phyloP scores from a whole-genome alignment of 148 eudicot genomes.

The Silene latifolia region DNA sequence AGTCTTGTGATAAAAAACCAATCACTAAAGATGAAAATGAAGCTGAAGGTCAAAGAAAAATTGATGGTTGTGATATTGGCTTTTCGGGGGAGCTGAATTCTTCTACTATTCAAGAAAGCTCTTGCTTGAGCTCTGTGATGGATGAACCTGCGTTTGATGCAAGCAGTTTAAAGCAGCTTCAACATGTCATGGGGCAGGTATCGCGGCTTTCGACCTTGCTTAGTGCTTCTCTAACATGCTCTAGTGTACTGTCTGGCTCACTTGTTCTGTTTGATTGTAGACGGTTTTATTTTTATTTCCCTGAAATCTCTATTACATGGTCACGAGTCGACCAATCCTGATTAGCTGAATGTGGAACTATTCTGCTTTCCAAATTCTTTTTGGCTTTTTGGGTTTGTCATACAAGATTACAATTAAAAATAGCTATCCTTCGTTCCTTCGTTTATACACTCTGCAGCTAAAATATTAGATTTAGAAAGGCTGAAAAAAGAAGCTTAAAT shows the following conservation, averaged over 20 bases:
- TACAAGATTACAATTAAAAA: not conserved
- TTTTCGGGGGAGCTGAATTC: conserved; percentile 46
- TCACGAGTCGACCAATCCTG: not conserved
- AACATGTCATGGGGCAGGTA: conserved; percentile 87
- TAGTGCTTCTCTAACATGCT: not conserved
- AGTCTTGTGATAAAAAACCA: conserved; percentile 30
- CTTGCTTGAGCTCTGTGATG: conserved; percentile 51
- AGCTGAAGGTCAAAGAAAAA: conserved; percentile 40
- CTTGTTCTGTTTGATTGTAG: not conserved
- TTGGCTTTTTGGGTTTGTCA: not conserved
- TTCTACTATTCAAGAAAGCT: conserved; percentile 55
- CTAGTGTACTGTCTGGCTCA: not conserved
- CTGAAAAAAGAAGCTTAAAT: not conserved
- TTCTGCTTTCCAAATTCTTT: not conserved
- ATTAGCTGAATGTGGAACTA: not conserved
- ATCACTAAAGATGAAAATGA: conserved; percentile 30
- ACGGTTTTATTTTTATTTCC: not conserved
- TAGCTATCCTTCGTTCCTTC: not conserved
- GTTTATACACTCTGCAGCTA: not conserved
- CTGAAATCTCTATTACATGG: conserved; percentile 2
- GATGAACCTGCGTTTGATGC: conserved; percentile 71
- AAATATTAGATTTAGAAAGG: conserved; percentile 1
- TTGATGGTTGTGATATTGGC: conserved; percentile 34
- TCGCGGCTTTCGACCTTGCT: not conserved
- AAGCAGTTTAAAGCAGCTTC: conserved; percentile 82